Evolutionary conservation across 176 grass and related monocot species (phyloP).

Genomic region (Triticum aestivum): DNA sequence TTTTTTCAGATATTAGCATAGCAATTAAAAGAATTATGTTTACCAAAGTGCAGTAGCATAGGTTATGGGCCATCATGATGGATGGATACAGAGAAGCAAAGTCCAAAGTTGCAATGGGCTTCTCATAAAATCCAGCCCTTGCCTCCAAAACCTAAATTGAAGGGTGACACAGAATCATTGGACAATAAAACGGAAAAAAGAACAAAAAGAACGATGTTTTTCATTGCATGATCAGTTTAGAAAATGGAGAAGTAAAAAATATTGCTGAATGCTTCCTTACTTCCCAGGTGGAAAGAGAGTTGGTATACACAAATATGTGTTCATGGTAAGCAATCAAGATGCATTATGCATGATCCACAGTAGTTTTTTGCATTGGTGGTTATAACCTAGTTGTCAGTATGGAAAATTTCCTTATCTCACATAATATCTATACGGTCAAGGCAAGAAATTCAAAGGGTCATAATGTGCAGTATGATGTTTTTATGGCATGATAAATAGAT

Average conservation of each 20-base stretch:
- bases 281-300: neutral
- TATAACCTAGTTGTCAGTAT: neutral
- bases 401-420: constrained; percentile 5
- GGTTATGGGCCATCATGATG: constrained; percentile 99
- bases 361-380: neutral
- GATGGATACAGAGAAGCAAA: constrained; percentile 99
- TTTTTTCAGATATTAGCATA: constrained; percentile 7
- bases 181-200: neutral
- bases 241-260: neutral
- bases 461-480: neutral
- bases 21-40: constrained; percentile 18
- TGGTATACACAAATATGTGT: constrained; percentile 7
- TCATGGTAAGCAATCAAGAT: neutral
- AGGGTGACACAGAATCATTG: neutral
- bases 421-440: neutral
- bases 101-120: constrained; percentile 96
- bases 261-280: constrained; percentile 2
- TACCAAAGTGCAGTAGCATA: constrained; percentile 99
- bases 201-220: neutral
- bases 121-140: constrained; percentile 97
- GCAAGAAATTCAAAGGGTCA: constrained; percentile 19
- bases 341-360: neutral
- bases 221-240: neutral
- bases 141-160: constrained; percentile 90
- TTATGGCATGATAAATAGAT: neutral